These are phyloP conservation scores for Phialophora verrucosa DNA, from an alignment of 2,329 filamentous ascomycete genomes.

Conservation along the genomic window DNA sequence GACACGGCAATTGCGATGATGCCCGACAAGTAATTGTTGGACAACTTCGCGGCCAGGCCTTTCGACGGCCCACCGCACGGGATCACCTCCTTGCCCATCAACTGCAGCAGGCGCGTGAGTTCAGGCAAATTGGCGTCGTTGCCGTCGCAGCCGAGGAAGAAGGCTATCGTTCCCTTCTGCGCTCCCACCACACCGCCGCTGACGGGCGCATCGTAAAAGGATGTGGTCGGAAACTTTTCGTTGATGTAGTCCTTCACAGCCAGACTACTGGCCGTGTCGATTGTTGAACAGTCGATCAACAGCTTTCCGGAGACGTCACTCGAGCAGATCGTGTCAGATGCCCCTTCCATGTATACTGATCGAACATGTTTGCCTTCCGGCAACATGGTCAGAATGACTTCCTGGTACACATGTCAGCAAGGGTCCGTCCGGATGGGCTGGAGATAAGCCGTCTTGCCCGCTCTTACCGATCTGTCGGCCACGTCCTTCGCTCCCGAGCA, in stretches of 20 bases:
- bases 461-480: constrained; percentile 56
- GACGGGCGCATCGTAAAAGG: constrained; percentile 61
- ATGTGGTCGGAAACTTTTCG: constrained; percentile 41
- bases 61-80: constrained; percentile 62
- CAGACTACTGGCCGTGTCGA: constrained; percentile 56
- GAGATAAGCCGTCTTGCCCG: not conserved
- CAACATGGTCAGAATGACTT: constrained; percentile 47
- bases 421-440: no score
- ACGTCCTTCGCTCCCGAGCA: constrained; percentile 56
- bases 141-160: constrained; percentile 60
- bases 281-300: constrained; percentile 63
- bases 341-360: constrained; percentile 53
- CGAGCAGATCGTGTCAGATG: constrained; percentile 48
- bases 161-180: constrained; percentile 58
- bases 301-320: constrained; percentile 53
- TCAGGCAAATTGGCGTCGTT: constrained; percentile 53
- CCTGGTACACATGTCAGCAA: constrained; percentile 38
- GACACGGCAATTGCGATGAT: constrained; percentile 64
- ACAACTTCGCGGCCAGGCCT: constrained; percentile 64
- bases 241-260: constrained; percentile 34
- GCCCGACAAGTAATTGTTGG: constrained; percentile 66
- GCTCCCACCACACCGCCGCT: constrained; percentile 60
- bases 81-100: constrained; percentile 61
- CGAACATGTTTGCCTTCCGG: constrained; percentile 46
- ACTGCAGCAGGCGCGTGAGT: constrained; percentile 52